Base-by-base conservation (phyloP, 805 yeast genomes). In the Ogataea ramenticola region DNA sequence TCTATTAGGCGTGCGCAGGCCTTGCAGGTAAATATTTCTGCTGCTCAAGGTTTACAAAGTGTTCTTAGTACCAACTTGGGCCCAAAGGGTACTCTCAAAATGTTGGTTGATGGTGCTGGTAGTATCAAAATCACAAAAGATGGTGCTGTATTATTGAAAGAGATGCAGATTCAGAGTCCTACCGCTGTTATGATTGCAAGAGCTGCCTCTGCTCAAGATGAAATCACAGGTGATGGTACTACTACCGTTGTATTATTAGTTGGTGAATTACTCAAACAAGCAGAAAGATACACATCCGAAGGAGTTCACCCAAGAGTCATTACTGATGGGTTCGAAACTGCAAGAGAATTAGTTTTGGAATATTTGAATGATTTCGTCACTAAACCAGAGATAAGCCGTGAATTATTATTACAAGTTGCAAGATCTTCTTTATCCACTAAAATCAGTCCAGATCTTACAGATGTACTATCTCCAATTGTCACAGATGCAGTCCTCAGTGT, bases 221-320 rank as follows among this genome's bases (percentile, higher is more conserved):
- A 93, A 65, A 88, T 93, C 60, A 86, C 98, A n/a, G 99, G 99
- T 41, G 99, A 93, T 66, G 99, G 99, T 51, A 93, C 99, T 44
- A 91, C 98, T 6, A 85, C 96, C 2, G 99, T 93, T 43, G 91
- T 90, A 38, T 72, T 95, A 49, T 74, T 90, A 44, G 99, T 93
- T 36, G 99, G 99, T 44, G 97, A 91, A 64, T 71, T 93, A 48
- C 74, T 93, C 61, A 87, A 86, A 62, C 98, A 93, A 66, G 96
- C 98, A 24, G 93, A 91, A 62, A 76, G 97, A 53, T 90, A 78
- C 61, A 80, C 87, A 46, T 75, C 80, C 52, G 99, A 93, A 67
- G 99, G 99, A 43, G 84, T 93, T 41, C 99, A 93, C 67, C 98
- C 99, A 35, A 75, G 98, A 54, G 83, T 91, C 43, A 73, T 93